Conservation (phyloP, 345 rosid species). For the Bruguiera gymnorhiza region DNA sequence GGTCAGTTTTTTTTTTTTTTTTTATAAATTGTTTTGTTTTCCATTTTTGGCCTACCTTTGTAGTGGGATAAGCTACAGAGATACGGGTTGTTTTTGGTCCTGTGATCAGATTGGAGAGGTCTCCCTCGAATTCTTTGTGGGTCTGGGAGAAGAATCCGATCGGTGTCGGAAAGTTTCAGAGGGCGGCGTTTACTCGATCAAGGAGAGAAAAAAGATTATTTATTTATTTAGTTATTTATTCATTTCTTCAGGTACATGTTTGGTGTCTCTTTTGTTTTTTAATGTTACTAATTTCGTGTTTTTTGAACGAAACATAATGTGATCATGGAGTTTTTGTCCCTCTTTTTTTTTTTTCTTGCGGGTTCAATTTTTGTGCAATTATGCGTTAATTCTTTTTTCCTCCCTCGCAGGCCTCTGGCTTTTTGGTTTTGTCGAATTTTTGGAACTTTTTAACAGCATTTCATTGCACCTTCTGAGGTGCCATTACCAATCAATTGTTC, state of each 20-base stretch:
- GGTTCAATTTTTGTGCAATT: background rate
- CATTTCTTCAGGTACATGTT: background rate
- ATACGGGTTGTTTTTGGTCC: background rate
- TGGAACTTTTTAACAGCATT: no score
- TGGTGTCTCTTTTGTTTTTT: background rate
- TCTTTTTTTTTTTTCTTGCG: background rate
- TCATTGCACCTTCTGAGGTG: constrained; percentile 27
- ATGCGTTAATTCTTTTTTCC: background rate
- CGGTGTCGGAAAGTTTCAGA: background rate
- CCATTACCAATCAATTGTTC: background rate
- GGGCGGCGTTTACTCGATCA: background rate
- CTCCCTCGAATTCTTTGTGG: constrained; percentile 9
- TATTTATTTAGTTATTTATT: no score
- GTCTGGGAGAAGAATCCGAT: constrained; percentile 1
- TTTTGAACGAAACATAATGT: no score
- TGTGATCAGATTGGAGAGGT: constrained; percentile 3
- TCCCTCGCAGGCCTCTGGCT: background rate
- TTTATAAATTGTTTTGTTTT: background rate
- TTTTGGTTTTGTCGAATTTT: background rate
- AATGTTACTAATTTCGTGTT: no score
- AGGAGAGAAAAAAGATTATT: background rate
- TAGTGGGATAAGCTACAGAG: background rate
- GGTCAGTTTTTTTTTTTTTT: constrained; percentile 3
- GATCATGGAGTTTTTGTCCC: background rate
- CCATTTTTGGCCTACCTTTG: no score